Base-by-base conservation (phyloP, 1,284 basidiomycete species). In the Austroboletus niveus region DNA sequence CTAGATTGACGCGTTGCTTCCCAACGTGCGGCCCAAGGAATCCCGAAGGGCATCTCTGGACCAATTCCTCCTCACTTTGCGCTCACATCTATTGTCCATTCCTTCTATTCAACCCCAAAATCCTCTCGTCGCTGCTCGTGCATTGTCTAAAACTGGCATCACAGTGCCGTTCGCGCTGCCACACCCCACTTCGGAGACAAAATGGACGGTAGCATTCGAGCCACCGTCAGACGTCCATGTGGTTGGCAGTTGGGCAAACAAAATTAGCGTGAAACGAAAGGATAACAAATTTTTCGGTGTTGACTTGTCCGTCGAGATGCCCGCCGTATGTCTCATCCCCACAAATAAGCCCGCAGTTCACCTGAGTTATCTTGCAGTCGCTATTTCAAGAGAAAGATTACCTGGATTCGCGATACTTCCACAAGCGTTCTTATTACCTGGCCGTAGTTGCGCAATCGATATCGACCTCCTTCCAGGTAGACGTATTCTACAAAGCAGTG, bases 311-410 rank as follows among this genome's bases (percentile, higher is more conserved):
- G 75, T 95, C 2, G 85, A 91, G 63, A 94, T 99, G 89, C 93
- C 94, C 12, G 66, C 80, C 34, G 93, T 94, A 61, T 60, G 88
- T 57, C 64, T 36, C 30, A n/a, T 43, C 14, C 34, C 15, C 8
- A 4, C 11, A n/a, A n/a, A 43, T 20, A 7, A 9, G 35, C 17
- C 7, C 34, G 5, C 5, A 32, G 5, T 38, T 42, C 53, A 12
- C 40, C 54, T 41, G 49, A 55, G 17, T n/a, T 14, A 42, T 42
- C 24, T 56, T 55, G 4, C 61, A 93, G 84, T 65, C 61, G 42
- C 72, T 98, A 27, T 94, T 99, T 63, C 93, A 97, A 72, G 91
- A 95, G 60, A 99, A 98, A 69, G 96, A 99, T 66, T 92, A 94
- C 59, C 75, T 94, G 50, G 90, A 95, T 65, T 83, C 85, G 34